A percentile compares a stretch with the other conserved stretches of the same genome.
Evolutionary conservation across 805 yeast species (phyloP).

Genomic region (Kluyveromyces wickerhamii): DNA sequence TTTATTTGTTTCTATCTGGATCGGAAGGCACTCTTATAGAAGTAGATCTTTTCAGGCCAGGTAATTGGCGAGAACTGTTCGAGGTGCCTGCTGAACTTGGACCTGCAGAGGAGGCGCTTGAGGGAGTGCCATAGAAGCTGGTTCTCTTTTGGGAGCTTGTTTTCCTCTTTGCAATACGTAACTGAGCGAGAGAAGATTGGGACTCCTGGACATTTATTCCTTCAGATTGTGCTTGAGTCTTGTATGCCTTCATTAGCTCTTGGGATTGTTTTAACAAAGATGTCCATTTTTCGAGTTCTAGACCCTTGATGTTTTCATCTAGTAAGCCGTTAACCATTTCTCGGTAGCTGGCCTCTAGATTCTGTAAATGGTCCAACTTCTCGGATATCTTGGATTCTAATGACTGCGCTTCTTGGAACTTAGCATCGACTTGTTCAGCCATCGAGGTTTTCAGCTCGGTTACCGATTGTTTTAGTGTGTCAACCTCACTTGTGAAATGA

Average conservation of each 20-base stretch:
- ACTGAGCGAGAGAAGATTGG: not conserved
- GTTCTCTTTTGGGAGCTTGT: constrained; percentile 17
- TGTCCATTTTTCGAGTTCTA: constrained; percentile 2
- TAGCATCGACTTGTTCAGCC: constrained; percentile 1
- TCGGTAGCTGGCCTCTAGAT: not conserved
- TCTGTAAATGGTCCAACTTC: not conserved
- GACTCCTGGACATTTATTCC: not conserved
- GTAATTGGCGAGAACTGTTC: constrained; percentile 13
- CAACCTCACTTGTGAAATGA: constrained; percentile 18
- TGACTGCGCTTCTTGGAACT: constrained; percentile 1
- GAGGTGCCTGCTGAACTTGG: too few species aligned
- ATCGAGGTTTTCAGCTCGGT: constrained; percentile 1
- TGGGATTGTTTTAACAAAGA: constrained; percentile 2
- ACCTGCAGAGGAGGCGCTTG: constrained; percentile 5
- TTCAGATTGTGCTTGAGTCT: not conserved
- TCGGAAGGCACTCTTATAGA: constrained; percentile 12
- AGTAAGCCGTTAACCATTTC: not conserved
- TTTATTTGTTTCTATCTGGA: constrained; percentile 6
- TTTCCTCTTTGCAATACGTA: constrained; percentile 7
- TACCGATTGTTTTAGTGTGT: constrained; percentile 7
- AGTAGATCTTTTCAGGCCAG: constrained; percentile 19
- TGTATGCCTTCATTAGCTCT: not conserved
- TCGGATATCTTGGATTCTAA: constrained; percentile 4
- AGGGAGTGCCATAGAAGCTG: constrained; percentile 19
- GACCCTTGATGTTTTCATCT: not conserved